These are phyloP conservation scores for Aegilops tauschii DNA, from an alignment of 176 grass and related monocot genomes.

Conservation along the genomic window DNA sequence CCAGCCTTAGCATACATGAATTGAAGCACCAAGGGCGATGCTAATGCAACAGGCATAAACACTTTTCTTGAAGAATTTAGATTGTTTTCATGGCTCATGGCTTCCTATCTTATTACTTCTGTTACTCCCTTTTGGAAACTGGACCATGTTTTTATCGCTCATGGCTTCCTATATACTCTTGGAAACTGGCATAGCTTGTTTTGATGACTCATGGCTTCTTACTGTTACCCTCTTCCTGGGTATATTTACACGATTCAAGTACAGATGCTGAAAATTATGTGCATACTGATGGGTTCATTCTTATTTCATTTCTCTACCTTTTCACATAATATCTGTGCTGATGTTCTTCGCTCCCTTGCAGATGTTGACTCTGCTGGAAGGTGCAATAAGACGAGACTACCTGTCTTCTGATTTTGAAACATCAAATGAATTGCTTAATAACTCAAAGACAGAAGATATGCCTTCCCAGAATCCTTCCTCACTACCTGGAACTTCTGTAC, in stretches of 20 bases:
- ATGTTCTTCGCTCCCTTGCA: slow-evolving; percentile 38
- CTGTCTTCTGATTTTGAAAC: slow-evolving; percentile 88
- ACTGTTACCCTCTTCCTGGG: neutral
- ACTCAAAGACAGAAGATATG: slow-evolving; percentile 34
- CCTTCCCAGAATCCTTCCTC: slow-evolving; percentile 32
- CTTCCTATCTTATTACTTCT: slow-evolving; percentile 35
- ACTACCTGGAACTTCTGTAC: slow-evolving; percentile 55
- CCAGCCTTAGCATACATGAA: slow-evolving; percentile 6
- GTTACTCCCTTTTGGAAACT: slow-evolving; percentile 6
- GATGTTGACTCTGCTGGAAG: slow-evolving; percentile 82
- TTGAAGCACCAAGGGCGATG: slow-evolving; percentile 1
- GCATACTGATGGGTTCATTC: neutral
- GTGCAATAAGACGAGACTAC: slow-evolving; percentile 66
- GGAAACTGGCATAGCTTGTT: slow-evolving; percentile 16
- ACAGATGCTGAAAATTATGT: slow-evolving; percentile 1
- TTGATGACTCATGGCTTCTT: neutral
- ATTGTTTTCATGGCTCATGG: slow-evolving; percentile 37
- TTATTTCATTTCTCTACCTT: slow-evolving; percentile 8
- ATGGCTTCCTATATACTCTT: slow-evolving; percentile 44
- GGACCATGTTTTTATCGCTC: neutral
- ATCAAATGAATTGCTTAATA: slow-evolving; percentile 65
- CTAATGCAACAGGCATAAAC: neutral
- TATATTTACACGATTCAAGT: slow-evolving; percentile 16
- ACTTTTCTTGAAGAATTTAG: slow-evolving; percentile 46
- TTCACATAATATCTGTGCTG: neutral